These are phyloP conservation scores for Pulicaria dysenterica DNA, from an alignment of 129 eudicot species.

Conservation along the genomic window DNA sequence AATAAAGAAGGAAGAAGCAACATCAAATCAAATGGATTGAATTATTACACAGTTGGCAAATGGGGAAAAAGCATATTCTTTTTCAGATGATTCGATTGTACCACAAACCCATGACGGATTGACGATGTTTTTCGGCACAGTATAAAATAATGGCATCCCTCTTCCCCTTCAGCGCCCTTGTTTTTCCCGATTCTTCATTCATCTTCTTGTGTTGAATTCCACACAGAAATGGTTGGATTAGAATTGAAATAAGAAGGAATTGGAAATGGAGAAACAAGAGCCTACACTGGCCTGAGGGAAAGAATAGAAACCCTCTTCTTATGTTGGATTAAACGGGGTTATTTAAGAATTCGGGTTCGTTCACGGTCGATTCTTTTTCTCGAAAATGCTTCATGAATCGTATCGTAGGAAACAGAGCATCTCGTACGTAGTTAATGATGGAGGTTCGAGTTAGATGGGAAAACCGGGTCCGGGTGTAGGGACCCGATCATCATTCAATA, in stretches of 20 bases:
- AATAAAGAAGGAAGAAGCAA: conserved; percentile 16
- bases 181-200: conserved; percentile 16
- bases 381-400: neutral
- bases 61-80: conserved; percentile 52
- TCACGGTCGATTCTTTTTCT: conserved; percentile 11
- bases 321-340: neutral
- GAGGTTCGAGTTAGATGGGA: no score
- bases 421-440: no score
- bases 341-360: conserved; percentile 24
- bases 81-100: conserved; percentile 52
- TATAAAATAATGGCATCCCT: conserved; percentile 17
- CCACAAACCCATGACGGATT: conserved; percentile 30
- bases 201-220: conserved; percentile 19
- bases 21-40: conserved; percentile 22
- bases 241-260: conserved; percentile 15
- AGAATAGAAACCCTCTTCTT: neutral
- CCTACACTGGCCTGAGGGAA: conserved; percentile 12
- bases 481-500: no score
- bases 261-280: conserved; percentile 20
- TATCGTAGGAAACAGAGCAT: no score
- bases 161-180: conserved; percentile 1
- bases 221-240: conserved; percentile 1
- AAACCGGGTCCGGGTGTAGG: no score
- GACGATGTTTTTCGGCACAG: conserved; percentile 28
- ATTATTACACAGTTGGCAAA: conserved; percentile 41